Conservation (phyloP, 2,329 filamentous ascomycete genomes). For the Penicillium paneum region DNA sequence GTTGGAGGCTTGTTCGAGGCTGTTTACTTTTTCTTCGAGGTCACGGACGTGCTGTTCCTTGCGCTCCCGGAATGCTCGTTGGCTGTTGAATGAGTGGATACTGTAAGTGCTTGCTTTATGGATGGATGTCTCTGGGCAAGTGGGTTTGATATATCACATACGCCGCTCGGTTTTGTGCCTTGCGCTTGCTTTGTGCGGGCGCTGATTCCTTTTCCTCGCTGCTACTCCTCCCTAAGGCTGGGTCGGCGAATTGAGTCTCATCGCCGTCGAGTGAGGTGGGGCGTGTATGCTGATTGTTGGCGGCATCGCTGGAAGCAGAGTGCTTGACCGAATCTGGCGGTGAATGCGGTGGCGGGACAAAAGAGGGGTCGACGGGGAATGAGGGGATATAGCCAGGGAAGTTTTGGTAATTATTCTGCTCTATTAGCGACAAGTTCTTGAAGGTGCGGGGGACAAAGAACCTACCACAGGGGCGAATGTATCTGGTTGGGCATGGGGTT, state of each 20-base stretch:
- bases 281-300: conserved; percentile 20
- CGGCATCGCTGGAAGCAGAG: conserved; percentile 30
- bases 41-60: conserved; percentile 95
- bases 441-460: not conserved
- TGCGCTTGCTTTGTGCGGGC: conserved; percentile 59
- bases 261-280: conserved; percentile 31
- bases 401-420: conserved; percentile 35
- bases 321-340: conserved; percentile 38
- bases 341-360: conserved; percentile 35
- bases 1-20: conserved; percentile 70
- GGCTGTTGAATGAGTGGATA: conserved; percentile 51
- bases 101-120: conserved; percentile 2
- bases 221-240: conserved; percentile 43
- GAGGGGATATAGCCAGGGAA: conserved; percentile 40
- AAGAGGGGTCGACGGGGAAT: conserved; percentile 36
- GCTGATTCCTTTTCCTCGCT: conserved; percentile 55
- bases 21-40: conserved; percentile 78
- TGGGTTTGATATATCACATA: conserved; percentile 45
- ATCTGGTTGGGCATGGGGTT: conserved; percentile 40
- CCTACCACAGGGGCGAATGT: conserved; percentile 24
- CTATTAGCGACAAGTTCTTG: not conserved
- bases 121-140: not conserved
- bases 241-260: conserved; percentile 26
- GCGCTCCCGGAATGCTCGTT: conserved; percentile 92
- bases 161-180: conserved; percentile 71